phyloP scores from a whole-genome alignment of 257 asterid genomes.

The Apocynum venetum region DNA sequence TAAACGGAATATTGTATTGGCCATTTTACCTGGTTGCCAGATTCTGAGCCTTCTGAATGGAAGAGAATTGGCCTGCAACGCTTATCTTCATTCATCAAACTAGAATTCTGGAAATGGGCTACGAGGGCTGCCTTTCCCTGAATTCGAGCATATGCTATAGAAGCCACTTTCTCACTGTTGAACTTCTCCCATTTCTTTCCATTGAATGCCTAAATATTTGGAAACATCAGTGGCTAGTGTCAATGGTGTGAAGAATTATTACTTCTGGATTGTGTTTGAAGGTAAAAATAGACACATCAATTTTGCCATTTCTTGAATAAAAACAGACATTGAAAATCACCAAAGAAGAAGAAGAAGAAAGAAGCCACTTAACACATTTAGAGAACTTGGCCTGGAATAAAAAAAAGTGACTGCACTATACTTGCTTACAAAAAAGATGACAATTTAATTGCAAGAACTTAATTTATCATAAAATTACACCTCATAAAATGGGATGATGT shows the following conservation, averaged over 20 bases:
- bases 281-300: neutral
- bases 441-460: neutral
- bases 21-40: constrained; percentile 37
- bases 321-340: neutral
- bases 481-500: constrained; percentile 67
- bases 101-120: constrained; percentile 78
- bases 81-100: constrained; percentile 78
- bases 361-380: neutral
- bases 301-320: neutral
- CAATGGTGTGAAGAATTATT: neutral
- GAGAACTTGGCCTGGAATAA: neutral
- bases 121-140: constrained; percentile 70
- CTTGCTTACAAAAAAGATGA: neutral
- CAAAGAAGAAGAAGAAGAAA: neutral
- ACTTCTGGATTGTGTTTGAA: neutral
- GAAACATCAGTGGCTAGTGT: neutral
- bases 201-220: constrained; percentile 47
- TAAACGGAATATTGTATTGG: neutral
- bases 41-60: constrained; percentile 32
- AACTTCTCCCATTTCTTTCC: constrained; percentile 85
- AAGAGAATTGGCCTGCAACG: constrained; percentile 71
- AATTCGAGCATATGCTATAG: constrained; percentile 75
- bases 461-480: constrained; percentile 27
- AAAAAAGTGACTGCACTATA: neutral
- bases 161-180: constrained; percentile 74